These are phyloP conservation scores for Citrus mangshanensis DNA, from an alignment of 345 rosid genomes.

Conservation along the genomic window DNA sequence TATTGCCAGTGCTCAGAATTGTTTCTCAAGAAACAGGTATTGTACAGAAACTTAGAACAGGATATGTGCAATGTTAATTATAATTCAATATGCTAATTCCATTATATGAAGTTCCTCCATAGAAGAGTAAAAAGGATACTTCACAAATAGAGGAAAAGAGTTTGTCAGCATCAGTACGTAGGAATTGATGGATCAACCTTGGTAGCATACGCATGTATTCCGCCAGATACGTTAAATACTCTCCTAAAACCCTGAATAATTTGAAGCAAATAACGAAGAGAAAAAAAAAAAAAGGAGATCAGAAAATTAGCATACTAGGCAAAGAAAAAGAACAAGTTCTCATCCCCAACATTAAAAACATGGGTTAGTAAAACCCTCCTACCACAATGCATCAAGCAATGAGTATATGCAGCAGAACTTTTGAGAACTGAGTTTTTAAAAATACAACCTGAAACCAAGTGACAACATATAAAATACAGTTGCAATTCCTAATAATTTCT, in stretches of 20 bases:
- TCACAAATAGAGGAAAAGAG: background rate
- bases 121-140: background rate
- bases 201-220: constrained; percentile 75
- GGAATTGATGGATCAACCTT: constrained; percentile 78
- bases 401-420: background rate
- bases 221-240: constrained; percentile 71
- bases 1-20: background rate
- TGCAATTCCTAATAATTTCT: too few species aligned
- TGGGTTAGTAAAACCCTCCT: background rate
- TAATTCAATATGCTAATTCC: background rate
- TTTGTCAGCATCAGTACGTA: constrained; percentile 44
- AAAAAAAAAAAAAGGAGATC: background rate
- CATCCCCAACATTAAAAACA: background rate
- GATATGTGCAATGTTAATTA: too few species aligned
- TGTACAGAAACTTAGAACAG: background rate
- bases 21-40: background rate
- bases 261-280: constrained; percentile 1
- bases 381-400: background rate
- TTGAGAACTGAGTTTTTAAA: too few species aligned
- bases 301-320: background rate
- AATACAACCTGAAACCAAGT: too few species aligned
- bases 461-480: too few species aligned
- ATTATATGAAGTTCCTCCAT: background rate
- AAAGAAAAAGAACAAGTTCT: background rate
- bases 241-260: constrained; percentile 71